Base-by-base conservation (phyloP, 2,329 filamentous ascomycete species). In the Pochonia chlamydosporia region DNA sequence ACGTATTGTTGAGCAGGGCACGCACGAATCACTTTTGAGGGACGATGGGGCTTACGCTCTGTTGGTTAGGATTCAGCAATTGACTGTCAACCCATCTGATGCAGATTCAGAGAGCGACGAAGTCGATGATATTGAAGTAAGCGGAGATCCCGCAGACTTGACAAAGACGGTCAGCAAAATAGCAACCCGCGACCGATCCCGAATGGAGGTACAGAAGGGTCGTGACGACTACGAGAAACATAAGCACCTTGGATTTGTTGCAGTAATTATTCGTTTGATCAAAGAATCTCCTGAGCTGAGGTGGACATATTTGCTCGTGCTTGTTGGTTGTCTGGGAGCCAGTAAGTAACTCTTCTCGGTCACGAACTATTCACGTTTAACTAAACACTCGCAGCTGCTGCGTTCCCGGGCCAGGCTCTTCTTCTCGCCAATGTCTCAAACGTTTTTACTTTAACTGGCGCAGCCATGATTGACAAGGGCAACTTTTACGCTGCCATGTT, bases 401-500 rank as follows among this genome's bases (percentile, higher is more conserved):
- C 62, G 3, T 70, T 64, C 43, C 72, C 72, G 1, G 69, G 61
- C 3, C 70, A 76, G 42, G 68, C 73, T 3, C 59, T 75, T 44
- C 51, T 76, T 9, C 57, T 73, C 28, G 65, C 66, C 10, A 63
- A 62, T 40, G 61, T 71, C 13, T 65, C 71, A 40, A 62, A 71
- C 5, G 66, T 72, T 6, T 74, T 74, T 47, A 63, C 59, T 2
- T 48, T 66, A 2, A 54, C 56, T 5, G 60, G 62, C 2, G 53
- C 62, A 2, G 58, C 51, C 4, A 64, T 69, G 61, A 58, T 57
- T 5, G 50, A 60, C 2, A 56, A 57, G 1, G 76, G 74, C 8
- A 69, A 81, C 55, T 79, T 79, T 54, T 79, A 68, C 60, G 70
- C 76, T 0, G 63, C 70, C 44, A 79, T 81, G 75, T 80, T 80